Base-by-base conservation (phyloP, 2,329 filamentous ascomycete species). In the Sporothrix curviconia region DNA sequence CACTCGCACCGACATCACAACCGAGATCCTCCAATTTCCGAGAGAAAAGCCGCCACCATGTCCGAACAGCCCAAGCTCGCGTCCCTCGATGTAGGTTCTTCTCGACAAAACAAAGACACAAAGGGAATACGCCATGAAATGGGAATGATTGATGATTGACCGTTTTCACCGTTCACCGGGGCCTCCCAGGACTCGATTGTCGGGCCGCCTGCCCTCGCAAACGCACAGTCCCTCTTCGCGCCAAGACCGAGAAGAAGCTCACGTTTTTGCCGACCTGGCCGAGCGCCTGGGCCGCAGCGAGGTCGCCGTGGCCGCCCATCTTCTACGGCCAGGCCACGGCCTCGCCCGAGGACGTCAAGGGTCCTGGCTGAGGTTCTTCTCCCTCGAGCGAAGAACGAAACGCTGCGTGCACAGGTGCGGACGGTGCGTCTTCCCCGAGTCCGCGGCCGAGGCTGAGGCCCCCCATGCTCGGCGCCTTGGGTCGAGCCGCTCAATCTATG, bases 401-500 rank as follows among this genome's bases (percentile, higher is more conserved):
- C 68, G 2, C 77, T 95, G 3, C 76, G 80, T 56, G 74, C 77
- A 3, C 77, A 59, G 51, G 14, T 94, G 61, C 76, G 77, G 34
- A 87, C 28, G 4, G 44, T 50, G 84, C 0, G 30, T 50, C 9
- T 92, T 89, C 67, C 92, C 91, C 0, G 89, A 96, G n/a, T n/a
- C 70, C 82, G 92, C 3, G 92, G 92, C 34, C 79, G 84, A 96
- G n/a, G n/a, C 70, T 82, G 92, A 3, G 92, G 92, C 34, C 79
- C 84, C 55, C 81, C 85, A 0, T 83, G 90, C 1, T 87, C 90
- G 58, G 92, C 94, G 89, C 90, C 89, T 1, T 89, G 89, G 0
- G 85, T 82, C 59, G 90, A 95, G 69, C 90, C 90, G 4, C 73
- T 95, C 64, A n/a, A 92, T 96, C 68, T 97, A 97, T 72, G n/a